Percentiles rank a stretch among this genome's conserved stretches.
Evolutionary conservation across 495 filamentous ascomycete species (phyloP).

Genomic region (Aspergillus kassunensis): DNA sequence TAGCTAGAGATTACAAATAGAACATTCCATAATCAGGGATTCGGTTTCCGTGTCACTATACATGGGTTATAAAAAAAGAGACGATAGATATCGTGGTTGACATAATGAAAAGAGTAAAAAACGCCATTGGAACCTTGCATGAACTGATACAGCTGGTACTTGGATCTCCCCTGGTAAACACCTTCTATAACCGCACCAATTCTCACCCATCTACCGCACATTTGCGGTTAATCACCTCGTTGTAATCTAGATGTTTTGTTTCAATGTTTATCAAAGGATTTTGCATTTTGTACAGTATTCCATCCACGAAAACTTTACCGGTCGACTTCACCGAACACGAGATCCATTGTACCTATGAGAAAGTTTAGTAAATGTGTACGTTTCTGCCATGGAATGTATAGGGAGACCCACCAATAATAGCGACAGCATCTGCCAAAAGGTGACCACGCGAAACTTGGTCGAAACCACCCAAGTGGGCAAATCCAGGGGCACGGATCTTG

Average conservation of each 20-base stretch:
- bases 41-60: constrained; percentile 25
- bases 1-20: neutral
- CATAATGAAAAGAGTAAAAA: constrained; percentile 13
- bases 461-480: constrained; percentile 91
- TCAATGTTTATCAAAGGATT: constrained; percentile 9
- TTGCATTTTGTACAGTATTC: constrained; percentile 11
- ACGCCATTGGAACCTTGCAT: constrained; percentile 24
- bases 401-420: constrained; percentile 82
- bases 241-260: constrained; percentile 6
- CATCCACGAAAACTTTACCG: constrained; percentile 44
- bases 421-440: constrained; percentile 93
- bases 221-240: neutral
- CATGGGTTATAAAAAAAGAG: constrained; percentile 17
- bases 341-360: constrained; percentile 69
- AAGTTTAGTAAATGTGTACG: no score
- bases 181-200: constrained; percentile 10
- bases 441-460: constrained; percentile 91
- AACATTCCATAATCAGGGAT: constrained; percentile 1
- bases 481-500: constrained; percentile 95
- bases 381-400: no score
- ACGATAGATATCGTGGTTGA: neutral
- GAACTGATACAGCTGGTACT: constrained; percentile 22
- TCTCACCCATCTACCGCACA: neutral
- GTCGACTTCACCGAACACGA: constrained; percentile 73
- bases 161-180: neutral